A percentile compares a stretch with the other conserved stretches of the same genome.
phyloP scores from a whole-genome alignment of 1,139 yeast species.

The Yamadazyma kanchanaburiensis region DNA sequence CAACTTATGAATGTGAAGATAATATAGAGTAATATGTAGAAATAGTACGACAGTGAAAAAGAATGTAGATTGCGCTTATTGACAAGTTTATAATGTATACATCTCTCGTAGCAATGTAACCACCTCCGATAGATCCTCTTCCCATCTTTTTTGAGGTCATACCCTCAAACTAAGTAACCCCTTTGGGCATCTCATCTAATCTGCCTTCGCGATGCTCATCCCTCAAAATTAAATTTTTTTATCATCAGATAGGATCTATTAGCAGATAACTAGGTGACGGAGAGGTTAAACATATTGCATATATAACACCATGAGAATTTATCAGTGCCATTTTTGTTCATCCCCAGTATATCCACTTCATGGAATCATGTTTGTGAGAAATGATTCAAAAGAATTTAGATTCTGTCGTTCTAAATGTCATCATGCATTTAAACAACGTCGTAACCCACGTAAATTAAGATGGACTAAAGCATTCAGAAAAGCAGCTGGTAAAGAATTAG shows the following conservation, averaged over 20 bases:
- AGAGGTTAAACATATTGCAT: too few species aligned
- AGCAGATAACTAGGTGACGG: too few species aligned
- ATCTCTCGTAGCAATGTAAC: too few species aligned
- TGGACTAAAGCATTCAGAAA: slow-evolving; percentile 99
- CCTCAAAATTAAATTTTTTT: too few species aligned
- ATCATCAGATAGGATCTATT: too few species aligned
- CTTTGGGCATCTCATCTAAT: too few species aligned
- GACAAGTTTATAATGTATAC: too few species aligned
- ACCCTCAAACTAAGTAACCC: too few species aligned
- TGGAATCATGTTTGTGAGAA: slow-evolving; percentile 96
- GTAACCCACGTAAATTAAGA: slow-evolving; percentile 96
- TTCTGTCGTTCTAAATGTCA: slow-evolving; percentile 99
- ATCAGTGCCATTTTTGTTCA: slow-evolving; percentile 95
- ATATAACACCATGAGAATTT: slow-evolving; percentile 69
- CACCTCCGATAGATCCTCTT: too few species aligned
- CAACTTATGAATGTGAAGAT: slow-evolving; percentile 15
- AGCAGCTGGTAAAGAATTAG: slow-evolving; percentile 98
- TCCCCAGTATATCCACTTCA: slow-evolving; percentile 97
- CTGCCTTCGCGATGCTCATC: slow-evolving; percentile 1
- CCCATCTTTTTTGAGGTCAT: too few species aligned
- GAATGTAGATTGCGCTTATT: not conserved
- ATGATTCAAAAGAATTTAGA: slow-evolving; percentile 95
- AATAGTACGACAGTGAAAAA: not conserved
- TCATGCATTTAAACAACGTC: slow-evolving; percentile 94
- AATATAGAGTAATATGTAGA: not conserved